A percentile compares a stretch with the other conserved stretches of the same genome.
phyloP scores from a whole-genome alignment of 2,329 filamentous ascomycete genomes.

The Lojkania enalia region DNA sequence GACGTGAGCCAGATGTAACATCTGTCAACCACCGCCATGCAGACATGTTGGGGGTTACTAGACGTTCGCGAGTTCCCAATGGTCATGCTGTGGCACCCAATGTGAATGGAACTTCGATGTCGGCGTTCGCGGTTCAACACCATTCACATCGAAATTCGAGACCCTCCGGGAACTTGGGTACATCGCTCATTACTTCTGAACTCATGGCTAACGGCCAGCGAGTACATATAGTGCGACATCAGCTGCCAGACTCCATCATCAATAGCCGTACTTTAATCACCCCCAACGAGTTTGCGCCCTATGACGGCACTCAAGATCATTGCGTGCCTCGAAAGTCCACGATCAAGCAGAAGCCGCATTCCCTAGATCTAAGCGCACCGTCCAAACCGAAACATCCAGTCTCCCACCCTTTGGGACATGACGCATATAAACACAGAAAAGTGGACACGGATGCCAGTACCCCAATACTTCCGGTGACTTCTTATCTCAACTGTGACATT shows the following conservation, averaged over 20 bases:
- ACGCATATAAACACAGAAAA: background rate
- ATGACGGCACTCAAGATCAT: slow-evolving; percentile 18
- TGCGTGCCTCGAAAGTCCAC: slow-evolving; percentile 22
- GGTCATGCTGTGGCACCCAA: slow-evolving; percentile 9
- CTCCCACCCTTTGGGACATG: background rate
- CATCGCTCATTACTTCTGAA: slow-evolving; percentile 15
- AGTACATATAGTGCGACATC: slow-evolving; percentile 35
- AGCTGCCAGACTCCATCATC: slow-evolving; percentile 10
- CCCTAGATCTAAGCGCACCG: background rate
- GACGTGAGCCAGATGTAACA: background rate
- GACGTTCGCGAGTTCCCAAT: slow-evolving; percentile 19
- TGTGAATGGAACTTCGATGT: slow-evolving; percentile 9
- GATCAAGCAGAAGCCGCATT: slow-evolving; percentile 17
- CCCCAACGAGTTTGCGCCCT: slow-evolving; percentile 2
- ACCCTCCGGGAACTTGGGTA: slow-evolving; percentile 11
- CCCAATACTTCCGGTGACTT: slow-evolving; percentile 20
- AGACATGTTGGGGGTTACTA: background rate
- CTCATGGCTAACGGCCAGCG: slow-evolving; percentile 29
- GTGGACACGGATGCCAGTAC: background rate
- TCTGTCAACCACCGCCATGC: background rate
- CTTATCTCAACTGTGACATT: slow-evolving; percentile 31
- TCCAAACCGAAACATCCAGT: background rate
- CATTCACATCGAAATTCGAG: slow-evolving; percentile 15
- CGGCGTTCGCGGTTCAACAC: slow-evolving; percentile 2
- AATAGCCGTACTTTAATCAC: slow-evolving; percentile 14